A percentile compares a stretch with the other conserved stretches of the same genome.
Evolutionary conservation across 352 stramenopile species (phyloP).

Genomic region (Pythium scleroteichum): DNA sequence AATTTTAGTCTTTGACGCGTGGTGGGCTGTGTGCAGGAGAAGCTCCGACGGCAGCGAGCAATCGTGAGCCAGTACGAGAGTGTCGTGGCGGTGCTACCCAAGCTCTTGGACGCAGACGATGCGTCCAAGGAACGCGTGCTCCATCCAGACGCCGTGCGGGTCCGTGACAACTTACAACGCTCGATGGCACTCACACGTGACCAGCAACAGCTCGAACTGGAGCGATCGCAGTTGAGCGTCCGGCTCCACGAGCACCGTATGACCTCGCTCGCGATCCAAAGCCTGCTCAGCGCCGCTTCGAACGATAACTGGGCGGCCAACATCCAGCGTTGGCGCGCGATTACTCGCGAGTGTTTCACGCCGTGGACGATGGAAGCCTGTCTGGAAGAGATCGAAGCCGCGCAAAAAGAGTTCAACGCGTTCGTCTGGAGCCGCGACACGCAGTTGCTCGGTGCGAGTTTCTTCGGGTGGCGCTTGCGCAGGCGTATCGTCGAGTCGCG

Average conservation of each 20-base stretch:
- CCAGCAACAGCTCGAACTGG: background rate
- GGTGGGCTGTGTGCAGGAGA: too few relatives aligned
- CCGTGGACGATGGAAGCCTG: conserved; percentile 10
- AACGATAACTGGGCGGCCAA: background rate
- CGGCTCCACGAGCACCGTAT: conserved; percentile 7
- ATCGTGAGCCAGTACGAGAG: background rate
- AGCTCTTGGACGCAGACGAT: background rate
- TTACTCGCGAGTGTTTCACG: background rate
- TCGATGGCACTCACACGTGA: background rate
- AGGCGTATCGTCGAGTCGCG: too few relatives aligned
- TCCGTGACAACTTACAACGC: too few relatives aligned
- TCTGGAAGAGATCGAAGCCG: background rate
- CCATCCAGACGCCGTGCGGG: too few relatives aligned
- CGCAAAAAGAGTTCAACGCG: conserved; percentile 6
- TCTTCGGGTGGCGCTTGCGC: too few relatives aligned
- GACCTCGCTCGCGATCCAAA: background rate
- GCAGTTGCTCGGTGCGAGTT: background rate
- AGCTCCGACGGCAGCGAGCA: too few relatives aligned
- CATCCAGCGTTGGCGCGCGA: conserved; percentile 1
- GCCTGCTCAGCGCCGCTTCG: background rate
- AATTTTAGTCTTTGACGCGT: too few relatives aligned
- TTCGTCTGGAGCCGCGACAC: conserved; percentile 11
- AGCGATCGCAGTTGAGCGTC: background rate
- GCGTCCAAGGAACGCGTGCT: too few relatives aligned
- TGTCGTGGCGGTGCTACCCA: background rate